A percentile compares a stretch with the other conserved stretches of the same genome.
Conservation (phyloP, 2,329 filamentous ascomycete species). For the Biscogniauxia marginata region DNA sequence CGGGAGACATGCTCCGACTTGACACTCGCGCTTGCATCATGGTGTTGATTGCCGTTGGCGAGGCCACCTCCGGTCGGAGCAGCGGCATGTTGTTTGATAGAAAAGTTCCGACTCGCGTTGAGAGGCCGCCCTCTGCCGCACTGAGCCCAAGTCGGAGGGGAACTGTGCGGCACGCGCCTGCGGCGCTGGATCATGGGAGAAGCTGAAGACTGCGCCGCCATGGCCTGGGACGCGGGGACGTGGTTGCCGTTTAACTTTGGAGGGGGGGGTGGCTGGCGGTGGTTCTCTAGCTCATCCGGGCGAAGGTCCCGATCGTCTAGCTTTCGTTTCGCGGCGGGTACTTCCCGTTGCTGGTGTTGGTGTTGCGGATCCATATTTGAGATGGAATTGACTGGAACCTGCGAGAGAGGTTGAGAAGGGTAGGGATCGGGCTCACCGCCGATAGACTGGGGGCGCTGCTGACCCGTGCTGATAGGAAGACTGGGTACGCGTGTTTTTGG, state of each 20-base stretch:
- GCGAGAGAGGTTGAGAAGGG: constrained; percentile 25
- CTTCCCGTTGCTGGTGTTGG: constrained; percentile 31
- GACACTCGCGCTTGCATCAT: constrained; percentile 17
- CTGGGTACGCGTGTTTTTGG: constrained; percentile 68
- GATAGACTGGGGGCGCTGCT: constrained; percentile 24
- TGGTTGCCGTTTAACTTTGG: constrained; percentile 47
- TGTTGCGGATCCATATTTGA: constrained; percentile 30
- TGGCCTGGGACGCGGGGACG: constrained; percentile 15
- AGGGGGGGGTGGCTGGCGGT: constrained; percentile 48
- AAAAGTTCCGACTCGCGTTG: constrained; percentile 43
- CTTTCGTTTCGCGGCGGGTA: constrained; percentile 48
- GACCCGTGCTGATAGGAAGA: constrained; percentile 34
- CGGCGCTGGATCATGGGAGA: constrained; percentile 39
- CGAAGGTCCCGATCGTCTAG: constrained; percentile 47
- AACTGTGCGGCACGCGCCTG: constrained; percentile 38
- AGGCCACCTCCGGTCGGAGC: constrained; percentile 6
- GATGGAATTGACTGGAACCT: constrained; percentile 25
- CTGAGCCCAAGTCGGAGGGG: constrained; percentile 50
- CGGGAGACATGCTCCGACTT: constrained; percentile 39
- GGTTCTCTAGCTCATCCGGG: constrained; percentile 51
- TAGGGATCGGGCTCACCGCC: constrained; percentile 38
- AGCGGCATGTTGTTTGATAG: constrained; percentile 36
- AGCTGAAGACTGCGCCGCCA: constrained; percentile 26
- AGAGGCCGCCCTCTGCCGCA: constrained; percentile 36
- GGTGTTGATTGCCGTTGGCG: constrained; percentile 24